Base-by-base conservation (phyloP, 148 eudicot genomes). In the Cornus kousa region DNA sequence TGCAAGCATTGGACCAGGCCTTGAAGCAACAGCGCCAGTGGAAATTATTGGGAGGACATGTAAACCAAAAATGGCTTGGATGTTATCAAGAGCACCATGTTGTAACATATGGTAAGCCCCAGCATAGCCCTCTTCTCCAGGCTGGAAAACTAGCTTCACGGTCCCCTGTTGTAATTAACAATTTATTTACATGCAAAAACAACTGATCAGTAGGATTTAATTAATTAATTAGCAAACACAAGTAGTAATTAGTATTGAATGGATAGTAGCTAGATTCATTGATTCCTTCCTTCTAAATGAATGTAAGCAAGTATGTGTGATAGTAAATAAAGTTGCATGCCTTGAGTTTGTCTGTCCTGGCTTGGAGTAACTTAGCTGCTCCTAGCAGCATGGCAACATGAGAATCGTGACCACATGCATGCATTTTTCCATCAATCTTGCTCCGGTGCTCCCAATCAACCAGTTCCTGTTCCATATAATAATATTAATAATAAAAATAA, bases 371-470 rank as follows among this genome's bases (percentile, higher is more conserved):
- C 85, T 87, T 92, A 60, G 96, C 93, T 70, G 93, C 93, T 68
- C 93, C 93, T 19, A 92, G 90, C 64, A 92, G 79, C 93, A 90
- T 92, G 22, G 96, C 87, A 2, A 88, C 88, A 76, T 92, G 93
- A 70, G 93, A 82, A 75, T 92, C 96, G 48, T 92, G 96, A 59
- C 96, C 96, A 37, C 93, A 92, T 0, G 93, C 96, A 33, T 92
- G 96, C 96, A 92, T 92, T 82, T 82, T 88, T 37, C 96, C 96
- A 32, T 86, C 83, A 48, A 83, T 80, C 78, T 88, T 89, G 87
- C 96, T 92, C 83, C 88, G 87, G 43, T 72, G 83, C 75, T 92
- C 93, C 92, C 90, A 87, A 53, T 88, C 90, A 12, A 90, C 91
- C 74, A 81, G 71, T 80, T 92, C 93, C 93, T 92, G 43, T 39